Percentiles rank a stretch among this genome's conserved stretches.
phyloP scores from a whole-genome alignment of 2,329 filamentous ascomycete species.

The Epichloe brachyelytri region DNA sequence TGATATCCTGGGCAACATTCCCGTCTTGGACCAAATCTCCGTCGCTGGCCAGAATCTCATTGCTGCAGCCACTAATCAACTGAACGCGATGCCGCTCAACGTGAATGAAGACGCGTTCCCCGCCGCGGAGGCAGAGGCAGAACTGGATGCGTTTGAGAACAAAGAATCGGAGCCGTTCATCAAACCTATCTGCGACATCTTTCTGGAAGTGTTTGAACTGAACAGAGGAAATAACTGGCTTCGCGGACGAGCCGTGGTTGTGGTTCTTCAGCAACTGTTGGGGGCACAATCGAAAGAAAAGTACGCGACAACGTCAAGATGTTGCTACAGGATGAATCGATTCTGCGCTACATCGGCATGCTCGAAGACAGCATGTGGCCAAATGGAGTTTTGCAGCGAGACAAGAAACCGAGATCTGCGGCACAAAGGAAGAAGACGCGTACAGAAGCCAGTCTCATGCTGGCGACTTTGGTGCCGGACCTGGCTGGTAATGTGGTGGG shows the following conservation, averaged over 20 bases:
- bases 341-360: slow-evolving; percentile 62
- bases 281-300: slow-evolving; percentile 95
- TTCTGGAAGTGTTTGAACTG: slow-evolving; percentile 88
- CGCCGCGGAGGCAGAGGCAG: slow-evolving; percentile 75
- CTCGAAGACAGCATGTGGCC: slow-evolving; percentile 77
- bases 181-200: slow-evolving; percentile 95
- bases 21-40: slow-evolving; percentile 87
- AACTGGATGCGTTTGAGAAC: slow-evolving; percentile 85
- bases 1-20: slow-evolving; percentile 91
- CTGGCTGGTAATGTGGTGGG: slow-evolving; percentile 88
- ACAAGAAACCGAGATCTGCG: slow-evolving; percentile 43
- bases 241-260: slow-evolving; percentile 84
- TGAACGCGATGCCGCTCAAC: slow-evolving; percentile 41
- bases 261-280: slow-evolving; percentile 88
- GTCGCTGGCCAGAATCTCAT: slow-evolving; percentile 85
- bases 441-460: slow-evolving; percentile 76
- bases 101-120: slow-evolving; percentile 36
- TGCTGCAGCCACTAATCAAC: slow-evolving; percentile 56
- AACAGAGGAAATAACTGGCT: slow-evolving; percentile 97
- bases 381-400: slow-evolving; percentile 40
- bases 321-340: slow-evolving; percentile 62
- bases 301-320: slow-evolving; percentile 71
- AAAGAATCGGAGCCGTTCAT: slow-evolving; percentile 88
- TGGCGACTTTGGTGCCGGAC: slow-evolving; percentile 83
- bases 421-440: slow-evolving; percentile 68